Evolutionary conservation across 2,329 filamentous ascomycete genomes (phyloP).

Genomic region (Xylaria multiplex): DNA sequence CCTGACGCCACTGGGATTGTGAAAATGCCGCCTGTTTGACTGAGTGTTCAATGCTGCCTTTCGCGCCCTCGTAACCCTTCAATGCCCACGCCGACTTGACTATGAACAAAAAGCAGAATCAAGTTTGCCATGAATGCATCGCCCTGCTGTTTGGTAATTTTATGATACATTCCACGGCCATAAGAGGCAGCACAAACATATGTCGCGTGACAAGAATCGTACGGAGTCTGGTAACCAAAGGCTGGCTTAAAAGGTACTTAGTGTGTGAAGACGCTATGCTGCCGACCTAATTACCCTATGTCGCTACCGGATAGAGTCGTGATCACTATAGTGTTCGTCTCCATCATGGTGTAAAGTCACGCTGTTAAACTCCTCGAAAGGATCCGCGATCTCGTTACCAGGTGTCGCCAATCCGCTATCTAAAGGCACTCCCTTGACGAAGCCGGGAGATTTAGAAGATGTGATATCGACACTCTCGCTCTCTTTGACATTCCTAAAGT

Average conservation of each 20-base stretch:
- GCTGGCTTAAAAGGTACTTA: slow-evolving; percentile 3
- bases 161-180: slow-evolving; percentile 39
- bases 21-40: slow-evolving; percentile 41
- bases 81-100: slow-evolving; percentile 36
- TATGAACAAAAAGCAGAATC: slow-evolving; percentile 34
- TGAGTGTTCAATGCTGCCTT: slow-evolving; percentile 43
- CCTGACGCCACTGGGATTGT: slow-evolving; percentile 32
- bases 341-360: slow-evolving; percentile 97
- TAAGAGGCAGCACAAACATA: slow-evolving; percentile 16
- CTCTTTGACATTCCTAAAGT: slow-evolving; percentile 98
- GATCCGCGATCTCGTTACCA: slow-evolving; percentile 82
- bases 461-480: slow-evolving; percentile 92
- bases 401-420: slow-evolving; percentile 89
- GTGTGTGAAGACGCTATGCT: slow-evolving; percentile 8
- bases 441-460: slow-evolving; percentile 60
- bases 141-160: slow-evolving; percentile 28
- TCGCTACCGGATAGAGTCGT: slow-evolving; percentile 40
- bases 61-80: slow-evolving; percentile 35
- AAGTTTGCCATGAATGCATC: slow-evolving; percentile 34
- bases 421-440: slow-evolving; percentile 81
- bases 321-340: slow-evolving; percentile 69
- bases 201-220: slow-evolving; percentile 14
- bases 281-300: slow-evolving; percentile 2
- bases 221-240: slow-evolving; percentile 29
- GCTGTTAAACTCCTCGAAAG: slow-evolving; percentile 98